Percentiles rank a stretch among this genome's conserved stretches.
phyloP scores from a whole-genome alignment of 1,284 basidiomycete genomes.

The Cryptococcus sp. region DNA sequence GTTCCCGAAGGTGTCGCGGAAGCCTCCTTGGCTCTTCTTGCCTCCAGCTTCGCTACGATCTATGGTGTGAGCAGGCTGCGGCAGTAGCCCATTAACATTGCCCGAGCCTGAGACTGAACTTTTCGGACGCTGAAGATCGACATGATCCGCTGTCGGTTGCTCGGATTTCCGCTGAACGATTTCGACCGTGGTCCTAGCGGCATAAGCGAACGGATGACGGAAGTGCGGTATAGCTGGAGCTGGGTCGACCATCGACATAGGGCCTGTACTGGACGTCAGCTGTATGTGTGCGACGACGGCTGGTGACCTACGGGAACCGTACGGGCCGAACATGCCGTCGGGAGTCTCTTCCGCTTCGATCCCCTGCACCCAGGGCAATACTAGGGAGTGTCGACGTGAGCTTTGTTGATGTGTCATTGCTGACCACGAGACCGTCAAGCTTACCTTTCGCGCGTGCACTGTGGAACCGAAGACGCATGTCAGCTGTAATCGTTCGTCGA shows the following conservation, averaged over 20 bases:
- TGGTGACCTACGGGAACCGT: conserved; percentile 37
- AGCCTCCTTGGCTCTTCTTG: conserved; percentile 5
- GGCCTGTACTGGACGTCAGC: conserved; percentile 20
- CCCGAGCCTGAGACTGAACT: background rate
- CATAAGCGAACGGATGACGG: conserved; percentile 38
- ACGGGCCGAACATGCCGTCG: conserved; percentile 48
- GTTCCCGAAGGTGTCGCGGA: conserved; percentile 32
- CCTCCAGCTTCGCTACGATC: conserved; percentile 1
- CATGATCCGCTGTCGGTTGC: background rate
- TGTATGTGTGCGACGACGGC: background rate
- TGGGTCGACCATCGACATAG: conserved; percentile 22
- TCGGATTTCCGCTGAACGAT: background rate
- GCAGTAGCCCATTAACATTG: conserved; percentile 9
- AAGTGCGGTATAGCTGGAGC: conserved; percentile 1
- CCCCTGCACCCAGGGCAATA: conserved; percentile 43
- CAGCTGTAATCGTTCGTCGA: conserved; percentile 1
- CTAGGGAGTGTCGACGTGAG: conserved; percentile 13
- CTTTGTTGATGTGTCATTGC: background rate
- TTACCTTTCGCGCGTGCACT: conserved; percentile 39
- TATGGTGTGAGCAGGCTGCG: background rate
- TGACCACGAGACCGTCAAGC: background rate
- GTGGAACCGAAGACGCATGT: conserved; percentile 1
- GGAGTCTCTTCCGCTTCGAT: conserved; percentile 23
- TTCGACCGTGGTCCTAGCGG: conserved; percentile 9
- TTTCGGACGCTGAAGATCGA: conserved; percentile 8